These are phyloP conservation scores for Prillingera fragicola DNA, from an alignment of 1,284 basidiomycete species.

Conservation along the genomic window DNA sequence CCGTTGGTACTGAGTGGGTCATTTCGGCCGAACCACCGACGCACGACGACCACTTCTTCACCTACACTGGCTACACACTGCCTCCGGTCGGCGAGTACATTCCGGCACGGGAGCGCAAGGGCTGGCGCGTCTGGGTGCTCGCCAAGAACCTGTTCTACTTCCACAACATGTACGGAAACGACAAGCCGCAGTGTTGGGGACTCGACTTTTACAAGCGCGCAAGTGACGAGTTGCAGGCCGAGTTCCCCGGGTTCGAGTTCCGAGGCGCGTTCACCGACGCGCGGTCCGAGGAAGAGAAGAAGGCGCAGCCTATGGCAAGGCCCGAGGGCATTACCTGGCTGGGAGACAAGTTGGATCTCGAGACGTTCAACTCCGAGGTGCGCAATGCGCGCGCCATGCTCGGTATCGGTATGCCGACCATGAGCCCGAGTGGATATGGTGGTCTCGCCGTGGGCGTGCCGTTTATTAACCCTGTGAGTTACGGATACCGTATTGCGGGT, in stretches of 20 bases:
- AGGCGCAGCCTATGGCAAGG: not conserved
- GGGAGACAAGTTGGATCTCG: not conserved
- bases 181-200: conserved; percentile 44
- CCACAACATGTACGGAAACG: conserved; percentile 50
- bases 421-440: not conserved
- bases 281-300: not conserved
- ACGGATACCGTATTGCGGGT: too few species aligned
- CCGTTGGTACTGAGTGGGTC: too few species aligned
- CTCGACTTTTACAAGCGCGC: not conserved
- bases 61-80: too few species aligned
- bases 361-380: not conserved
- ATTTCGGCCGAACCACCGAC: too few species aligned
- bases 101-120: too few species aligned
- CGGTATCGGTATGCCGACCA: not conserved
- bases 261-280: not conserved
- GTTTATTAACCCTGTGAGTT: not conserved
- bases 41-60: too few species aligned
- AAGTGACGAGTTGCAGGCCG: not conserved
- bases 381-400: not conserved
- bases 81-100: too few species aligned
- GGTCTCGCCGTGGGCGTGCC: not conserved
- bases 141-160: too few species aligned
- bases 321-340: not conserved
- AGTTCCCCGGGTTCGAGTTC: not conserved
- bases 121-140: too few species aligned